These are phyloP conservation scores for Fusarium sp. DNA, from an alignment of 2,329 filamentous ascomycete species.

Conservation along the genomic window DNA sequence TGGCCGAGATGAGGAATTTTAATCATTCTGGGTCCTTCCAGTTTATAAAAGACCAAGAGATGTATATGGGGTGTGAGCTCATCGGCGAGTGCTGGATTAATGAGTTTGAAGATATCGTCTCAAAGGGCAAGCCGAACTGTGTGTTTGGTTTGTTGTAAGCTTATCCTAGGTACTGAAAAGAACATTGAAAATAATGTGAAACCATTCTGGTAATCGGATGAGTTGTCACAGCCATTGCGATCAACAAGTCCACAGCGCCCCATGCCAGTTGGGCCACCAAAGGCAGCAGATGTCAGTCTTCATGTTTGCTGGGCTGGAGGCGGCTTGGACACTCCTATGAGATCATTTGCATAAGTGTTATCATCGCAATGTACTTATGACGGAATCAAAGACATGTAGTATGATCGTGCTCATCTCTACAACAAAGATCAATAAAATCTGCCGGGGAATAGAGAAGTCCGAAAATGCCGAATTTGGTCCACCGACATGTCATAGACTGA, in stretches of 20 bases:
- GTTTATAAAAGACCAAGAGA: not conserved
- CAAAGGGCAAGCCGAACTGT: not conserved
- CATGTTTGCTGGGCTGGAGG: not conserved
- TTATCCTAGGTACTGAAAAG: not conserved
- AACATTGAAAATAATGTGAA: not conserved
- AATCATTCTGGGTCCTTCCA: not conserved
- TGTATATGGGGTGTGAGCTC: not conserved
- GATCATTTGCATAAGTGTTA: not conserved
- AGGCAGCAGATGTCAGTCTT: not conserved
- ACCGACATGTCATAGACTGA: not conserved
- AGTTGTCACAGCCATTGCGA: slow-evolving; percentile 5
- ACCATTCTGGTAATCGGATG: not conserved
- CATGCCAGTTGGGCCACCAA: not conserved
- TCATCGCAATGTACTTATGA: not conserved
- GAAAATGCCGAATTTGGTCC: not conserved
- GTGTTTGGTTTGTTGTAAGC: not conserved
- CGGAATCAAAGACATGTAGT: not conserved
- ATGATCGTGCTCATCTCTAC: not conserved
- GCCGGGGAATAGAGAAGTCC: not conserved
- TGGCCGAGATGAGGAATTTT: not conserved
- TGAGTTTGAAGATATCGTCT: not conserved
- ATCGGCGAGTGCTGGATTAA: not conserved
- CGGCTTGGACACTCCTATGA: not conserved
- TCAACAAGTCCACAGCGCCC: not conserved
- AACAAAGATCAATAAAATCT: not conserved